These are phyloP conservation scores for Monosporascus cannonballus DNA, from an alignment of 2,329 filamentous ascomycete genomes.

Conservation along the genomic window DNA sequence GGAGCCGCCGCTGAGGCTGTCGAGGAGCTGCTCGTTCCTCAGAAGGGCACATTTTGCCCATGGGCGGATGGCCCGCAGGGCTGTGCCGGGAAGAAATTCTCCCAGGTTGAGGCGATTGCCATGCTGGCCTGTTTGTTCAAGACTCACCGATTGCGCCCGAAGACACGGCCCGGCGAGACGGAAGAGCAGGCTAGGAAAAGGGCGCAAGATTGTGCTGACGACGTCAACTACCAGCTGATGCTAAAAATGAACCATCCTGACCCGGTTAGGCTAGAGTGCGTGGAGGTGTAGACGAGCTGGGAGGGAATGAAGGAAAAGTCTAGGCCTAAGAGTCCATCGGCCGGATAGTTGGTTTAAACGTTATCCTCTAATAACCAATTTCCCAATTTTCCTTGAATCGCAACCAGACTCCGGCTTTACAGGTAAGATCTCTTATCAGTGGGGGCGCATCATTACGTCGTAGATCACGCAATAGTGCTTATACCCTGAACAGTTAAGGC, in stretches of 20 bases:
- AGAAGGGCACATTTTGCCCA: conserved; percentile 10
- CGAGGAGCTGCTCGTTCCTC: conserved; percentile 7
- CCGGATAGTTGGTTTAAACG: too few species aligned
- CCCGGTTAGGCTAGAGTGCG: conserved; percentile 8
- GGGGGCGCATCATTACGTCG: too few species aligned
- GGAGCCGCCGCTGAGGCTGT: not conserved
- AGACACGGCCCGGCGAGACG: conserved; percentile 5
- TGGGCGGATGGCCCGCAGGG: conserved; percentile 16
- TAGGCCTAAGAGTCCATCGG: too few species aligned
- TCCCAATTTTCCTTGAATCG: too few species aligned
- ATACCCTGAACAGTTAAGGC: too few species aligned
- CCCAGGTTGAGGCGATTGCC: conserved; percentile 14
- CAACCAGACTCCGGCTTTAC: too few species aligned
- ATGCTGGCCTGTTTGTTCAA: conserved; percentile 12
- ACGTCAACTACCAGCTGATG: conserved; percentile 15
- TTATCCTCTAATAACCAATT: too few species aligned
- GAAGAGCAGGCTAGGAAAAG: conserved; percentile 4
- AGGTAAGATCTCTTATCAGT: too few species aligned
- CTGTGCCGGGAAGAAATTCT: conserved; percentile 16
- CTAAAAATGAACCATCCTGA: conserved; percentile 14
- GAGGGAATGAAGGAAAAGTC: too few species aligned
- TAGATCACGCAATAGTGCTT: too few species aligned
- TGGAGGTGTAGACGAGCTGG: conserved; percentile 1
- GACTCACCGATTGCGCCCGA: conserved; percentile 5
- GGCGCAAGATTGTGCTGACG: conserved; percentile 7